phyloP scores from a whole-genome alignment of 2,329 filamentous ascomycete genomes.

The Hymenoscyphus linearis region DNA sequence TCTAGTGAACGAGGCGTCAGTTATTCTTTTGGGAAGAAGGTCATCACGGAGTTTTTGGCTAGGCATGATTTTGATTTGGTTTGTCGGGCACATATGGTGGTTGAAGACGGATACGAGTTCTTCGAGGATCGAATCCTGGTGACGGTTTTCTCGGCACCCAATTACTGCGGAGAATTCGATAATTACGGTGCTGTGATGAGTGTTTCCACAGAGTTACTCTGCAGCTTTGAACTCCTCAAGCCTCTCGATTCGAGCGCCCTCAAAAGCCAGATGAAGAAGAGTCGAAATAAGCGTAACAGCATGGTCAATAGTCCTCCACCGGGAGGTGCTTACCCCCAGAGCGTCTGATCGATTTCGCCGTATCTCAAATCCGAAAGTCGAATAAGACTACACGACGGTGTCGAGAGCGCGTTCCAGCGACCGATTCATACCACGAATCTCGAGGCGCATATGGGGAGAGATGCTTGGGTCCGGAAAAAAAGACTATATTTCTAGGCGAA shows the following conservation, averaged over 20 bases:
- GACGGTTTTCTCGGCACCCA: slow-evolving; percentile 95
- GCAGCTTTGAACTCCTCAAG: slow-evolving; percentile 95
- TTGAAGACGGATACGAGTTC: slow-evolving; percentile 98
- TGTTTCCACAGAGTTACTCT: slow-evolving; percentile 85
- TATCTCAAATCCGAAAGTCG: not conserved
- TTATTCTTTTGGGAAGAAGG: slow-evolving; percentile 97
- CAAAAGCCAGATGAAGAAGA: slow-evolving; percentile 99
- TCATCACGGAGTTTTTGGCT: slow-evolving; percentile 92
- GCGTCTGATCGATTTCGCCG: slow-evolving; percentile 15
- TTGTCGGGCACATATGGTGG: slow-evolving; percentile 97
- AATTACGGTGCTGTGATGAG: slow-evolving; percentile 99
- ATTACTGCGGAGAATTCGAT: slow-evolving; percentile 99
- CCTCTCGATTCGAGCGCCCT: slow-evolving; percentile 91
- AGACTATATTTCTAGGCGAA: not conserved
- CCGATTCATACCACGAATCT: not conserved
- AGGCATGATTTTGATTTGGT: slow-evolving; percentile 96
- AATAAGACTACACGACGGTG: not conserved
- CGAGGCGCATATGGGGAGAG: not conserved
- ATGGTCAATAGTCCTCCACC: slow-evolving; percentile 89
- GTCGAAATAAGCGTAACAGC: slow-evolving; percentile 85
- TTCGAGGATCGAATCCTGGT: slow-evolving; percentile 93
- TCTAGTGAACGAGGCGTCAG: slow-evolving; percentile 95
- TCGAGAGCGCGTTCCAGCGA: not conserved
- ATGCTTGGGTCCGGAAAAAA: not conserved
- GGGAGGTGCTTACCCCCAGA: slow-evolving; percentile 24